Evolutionary conservation across 1,284 basidiomycete species (phyloP).

Genomic region (Puccinia coronata): DNA sequence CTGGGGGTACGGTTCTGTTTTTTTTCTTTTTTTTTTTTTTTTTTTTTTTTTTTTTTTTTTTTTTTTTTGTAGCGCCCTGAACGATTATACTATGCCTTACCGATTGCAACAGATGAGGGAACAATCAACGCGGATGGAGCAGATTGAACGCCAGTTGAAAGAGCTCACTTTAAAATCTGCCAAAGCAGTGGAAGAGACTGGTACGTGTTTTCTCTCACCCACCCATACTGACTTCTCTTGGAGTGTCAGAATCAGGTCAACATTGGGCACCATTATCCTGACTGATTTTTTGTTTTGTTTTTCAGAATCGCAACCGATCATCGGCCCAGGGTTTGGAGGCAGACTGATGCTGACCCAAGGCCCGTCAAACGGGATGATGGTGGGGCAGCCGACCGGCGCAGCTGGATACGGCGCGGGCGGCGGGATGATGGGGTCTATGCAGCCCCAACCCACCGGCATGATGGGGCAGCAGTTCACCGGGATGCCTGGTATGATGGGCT

Average conservation of each 20-base stretch:
- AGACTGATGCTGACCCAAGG: conserved; percentile 52
- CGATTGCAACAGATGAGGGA: conserved; percentile 53
- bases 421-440: conserved; percentile 50
- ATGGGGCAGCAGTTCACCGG: conserved; percentile 35
- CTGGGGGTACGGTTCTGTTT: conserved; percentile 60
- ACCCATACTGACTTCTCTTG: neutral
- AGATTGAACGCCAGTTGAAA: conserved; percentile 78
- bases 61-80: conserved; percentile 44
- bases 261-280: neutral
- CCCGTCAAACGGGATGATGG: conserved; percentile 51
- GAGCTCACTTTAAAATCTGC: conserved; percentile 76
- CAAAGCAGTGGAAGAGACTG: conserved; percentile 75
- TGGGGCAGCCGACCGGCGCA: conserved; percentile 44
- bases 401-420: conserved; percentile 8
- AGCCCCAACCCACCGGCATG: conserved; percentile 35
- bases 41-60: conserved; percentile 16
- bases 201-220: conserved; percentile 55
- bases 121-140: conserved; percentile 63
- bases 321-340: conserved; percentile 50
- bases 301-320: conserved; percentile 74
- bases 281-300: conserved; percentile 12
- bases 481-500: conserved; percentile 44
- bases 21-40: conserved; percentile 17
- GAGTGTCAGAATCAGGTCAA: neutral
- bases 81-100: conserved; percentile 53